A percentile compares a stretch with the other conserved stretches of the same genome.
Conservation (phyloP, 495 filamentous ascomycete species). For the Stereocaulon alpinum region DNA sequence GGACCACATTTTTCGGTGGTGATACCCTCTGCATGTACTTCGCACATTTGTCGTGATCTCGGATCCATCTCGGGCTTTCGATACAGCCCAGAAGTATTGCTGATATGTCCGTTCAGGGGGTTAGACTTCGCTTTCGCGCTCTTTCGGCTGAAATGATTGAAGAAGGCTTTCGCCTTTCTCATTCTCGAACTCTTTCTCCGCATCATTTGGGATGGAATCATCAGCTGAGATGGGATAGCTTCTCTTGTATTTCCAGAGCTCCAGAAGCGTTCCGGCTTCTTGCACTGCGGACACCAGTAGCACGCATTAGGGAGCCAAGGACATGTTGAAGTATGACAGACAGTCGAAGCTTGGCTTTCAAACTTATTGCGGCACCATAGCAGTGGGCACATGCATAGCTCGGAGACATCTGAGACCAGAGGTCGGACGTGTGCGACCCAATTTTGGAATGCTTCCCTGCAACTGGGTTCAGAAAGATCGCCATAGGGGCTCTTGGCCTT, state of each 20-base stretch:
- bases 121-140: too few species aligned
- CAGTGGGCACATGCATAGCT: conserved; percentile 9
- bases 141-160: conserved; percentile 4
- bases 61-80: too few species aligned
- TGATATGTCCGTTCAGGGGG: too few species aligned
- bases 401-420: not conserved
- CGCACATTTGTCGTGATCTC: too few species aligned
- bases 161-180: conserved; percentile 7
- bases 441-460: conserved; percentile 10
- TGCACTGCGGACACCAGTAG: conserved; percentile 5
- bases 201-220: not conserved
- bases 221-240: not conserved
- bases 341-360: not conserved
- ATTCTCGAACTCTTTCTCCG: not conserved
- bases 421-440: conserved; percentile 10
- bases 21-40: too few species aligned
- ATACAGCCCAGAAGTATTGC: too few species aligned
- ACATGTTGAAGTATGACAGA: conserved; percentile 9
- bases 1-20: not conserved
- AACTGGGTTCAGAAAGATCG: not conserved
- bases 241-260: not conserved
- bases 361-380: conserved; percentile 14
- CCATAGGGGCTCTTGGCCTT: not conserved
- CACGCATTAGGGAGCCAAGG: conserved; percentile 5
- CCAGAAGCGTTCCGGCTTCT: not conserved